Evolutionary conservation across 208 protist genomes (phyloP), one percentile per base, ranked within the genome.

Genomic region (Trypanosoma rangeli): DNA sequence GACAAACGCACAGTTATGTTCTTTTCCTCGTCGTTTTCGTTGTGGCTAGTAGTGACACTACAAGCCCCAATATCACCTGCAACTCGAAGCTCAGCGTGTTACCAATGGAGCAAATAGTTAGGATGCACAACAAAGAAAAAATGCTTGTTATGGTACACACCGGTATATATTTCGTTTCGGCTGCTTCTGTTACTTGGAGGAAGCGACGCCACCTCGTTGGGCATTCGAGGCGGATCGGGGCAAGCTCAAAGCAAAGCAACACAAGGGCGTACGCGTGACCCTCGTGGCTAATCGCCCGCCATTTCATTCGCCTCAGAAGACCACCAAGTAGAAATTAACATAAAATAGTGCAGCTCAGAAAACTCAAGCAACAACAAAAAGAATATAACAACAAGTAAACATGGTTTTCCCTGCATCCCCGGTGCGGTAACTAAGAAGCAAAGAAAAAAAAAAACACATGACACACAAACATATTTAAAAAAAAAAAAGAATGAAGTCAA

Each of bases 391-490:
- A 7, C 33, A 37, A 56, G 29, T 48, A 57, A 10, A 24, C 65
- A 62, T 33, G 55, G 31, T 46, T 42, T 37, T 57, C 33, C 15
- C 31, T 49, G 42, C 42, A 46, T 46, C 12, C 12, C 42, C 42
- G 15, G 15, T 9, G 42, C 12, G 42, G 12, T 9, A 1, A 1
- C 52, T 0, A 29, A 33, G 2, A 9, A 54, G 20, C 59, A 58
- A 35, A 59, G 60, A 26, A 31, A 62, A 50, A 44, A 58, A 24
- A 60, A 68, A 59, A 48, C 46, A 64, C 37, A 79, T 46, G 13
- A 16, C 22, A 53, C 37, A 73, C 29, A 70, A 46, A 77, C 78
- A 50, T 24, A 76, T 31, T 26, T 64, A 37, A 68, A 76, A 68
- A 16, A 73, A 73, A 54, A 63, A 62, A 28, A 54, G 61, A 62